A percentile compares a stretch with the other conserved stretches of the same genome.
Evolutionary conservation across 129 eudicot species (phyloP).

Genomic region (Flaveria trinervia): DNA sequence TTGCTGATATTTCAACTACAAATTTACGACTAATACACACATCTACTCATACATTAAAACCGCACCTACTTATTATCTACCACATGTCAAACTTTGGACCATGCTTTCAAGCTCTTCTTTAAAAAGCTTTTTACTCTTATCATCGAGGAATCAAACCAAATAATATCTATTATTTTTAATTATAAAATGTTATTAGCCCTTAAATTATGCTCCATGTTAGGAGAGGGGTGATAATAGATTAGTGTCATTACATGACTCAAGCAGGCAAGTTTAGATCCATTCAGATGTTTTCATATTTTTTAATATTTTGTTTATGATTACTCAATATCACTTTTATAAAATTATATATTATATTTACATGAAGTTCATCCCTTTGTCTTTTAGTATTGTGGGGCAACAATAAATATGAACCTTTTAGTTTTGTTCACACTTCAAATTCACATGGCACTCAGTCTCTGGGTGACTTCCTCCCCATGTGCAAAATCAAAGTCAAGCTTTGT

Average conservation of each 20-base stretch:
- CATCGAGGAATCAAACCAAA: no score
- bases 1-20: no score
- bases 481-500: background rate
- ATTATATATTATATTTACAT: background rate
- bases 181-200: no score
- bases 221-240: no score
- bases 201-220: background rate
- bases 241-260: no score
- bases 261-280: background rate
- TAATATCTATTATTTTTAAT: no score
- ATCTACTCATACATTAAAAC: no score
- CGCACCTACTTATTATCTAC: no score
- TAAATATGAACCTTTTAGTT: background rate
- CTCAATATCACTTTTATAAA: background rate
- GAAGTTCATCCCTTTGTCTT: background rate
- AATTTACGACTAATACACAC: no score
- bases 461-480: background rate
- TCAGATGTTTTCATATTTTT: background rate
- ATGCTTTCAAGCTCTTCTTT: no score
- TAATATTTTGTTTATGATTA: background rate
- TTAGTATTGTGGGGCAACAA: constrained; percentile 1
- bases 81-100: no score
- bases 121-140: no score
- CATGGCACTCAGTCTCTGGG: background rate
- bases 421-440: background rate